Base-by-base conservation (phyloP, 164 flowering plant genomes). In the Liquidambar formosana region DNA sequence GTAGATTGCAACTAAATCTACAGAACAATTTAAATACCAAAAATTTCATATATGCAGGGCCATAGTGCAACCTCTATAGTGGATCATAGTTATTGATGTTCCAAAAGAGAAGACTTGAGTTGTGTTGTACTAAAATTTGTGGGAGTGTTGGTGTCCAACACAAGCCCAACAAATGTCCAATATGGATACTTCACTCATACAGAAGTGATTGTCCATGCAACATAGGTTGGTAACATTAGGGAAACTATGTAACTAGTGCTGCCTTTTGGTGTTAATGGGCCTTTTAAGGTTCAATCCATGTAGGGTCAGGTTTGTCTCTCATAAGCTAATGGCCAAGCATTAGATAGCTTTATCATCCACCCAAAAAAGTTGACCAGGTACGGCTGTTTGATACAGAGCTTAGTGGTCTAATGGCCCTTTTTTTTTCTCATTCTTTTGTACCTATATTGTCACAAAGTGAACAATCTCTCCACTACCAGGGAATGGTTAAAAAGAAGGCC, bases 331-430 rank as follows among this genome's bases (percentile, higher is more conserved):
- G 65, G 58, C 44, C 28, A 63, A 53, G 41, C 51, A 61, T 73
- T 51, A 57, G 58, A 45, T 4, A 52, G 67, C 82, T 76, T 79
- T 66, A 61, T 70, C 53, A n/a, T 56, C 84, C 83, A 82, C 78
- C 66, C 65, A 68, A 66, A 53, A 77, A 77, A 70, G 74, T 70
- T 64, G 68, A 68, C 53, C 64, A 66, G 67, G 65, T 65, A 65
- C 44, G 46, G 49, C 66, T 54, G 59, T 71, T 56, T 64, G 28
- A 67, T 63, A 59, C 57, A 64, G 66, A 49, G 57, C 57, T 43
- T 71, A 71, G 79, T 75, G 78, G 61, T 57, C 68, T 71, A 69
- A 56, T 65, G 78, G 78, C 57, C 57, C 71, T 22, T 18, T 18
- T 25, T 75, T 48, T 49, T 43, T 41, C 54, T 25, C 19, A 22